A percentile compares a stretch with the other conserved stretches of the same genome.
These are phyloP conservation scores for Magnaporthiopsis poae DNA, from an alignment of 2,329 filamentous ascomycete genomes.

Conservation along the genomic window DNA sequence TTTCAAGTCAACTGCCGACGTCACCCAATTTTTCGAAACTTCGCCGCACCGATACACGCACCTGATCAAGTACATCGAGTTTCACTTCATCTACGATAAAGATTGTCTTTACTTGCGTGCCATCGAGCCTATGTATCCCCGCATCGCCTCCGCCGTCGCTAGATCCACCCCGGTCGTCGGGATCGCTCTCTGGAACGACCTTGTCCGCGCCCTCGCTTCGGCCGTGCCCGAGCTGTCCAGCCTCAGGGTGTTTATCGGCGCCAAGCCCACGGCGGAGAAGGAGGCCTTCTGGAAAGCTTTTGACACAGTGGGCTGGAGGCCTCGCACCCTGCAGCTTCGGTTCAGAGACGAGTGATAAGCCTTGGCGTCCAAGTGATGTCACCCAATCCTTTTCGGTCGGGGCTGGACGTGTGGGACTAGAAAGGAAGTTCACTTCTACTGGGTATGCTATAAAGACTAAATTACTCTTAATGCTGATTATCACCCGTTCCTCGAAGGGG, in stretches of 20 bases:
- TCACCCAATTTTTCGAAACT: neutral
- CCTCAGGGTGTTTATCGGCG: conserved; percentile 1
- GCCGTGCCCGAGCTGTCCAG: conserved; percentile 1
- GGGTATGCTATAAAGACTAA: neutral
- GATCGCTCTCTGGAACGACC: conserved; percentile 5
- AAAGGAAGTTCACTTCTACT: neutral
- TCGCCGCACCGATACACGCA: conserved; percentile 2
- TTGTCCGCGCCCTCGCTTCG: conserved; percentile 1
- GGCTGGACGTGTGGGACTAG: neutral
- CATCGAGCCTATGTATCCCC: conserved; percentile 1
- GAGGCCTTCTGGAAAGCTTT: neutral
- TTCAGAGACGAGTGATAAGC: neutral
- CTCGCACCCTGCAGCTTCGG: neutral
- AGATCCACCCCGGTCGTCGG: neutral
- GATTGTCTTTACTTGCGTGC: conserved; percentile 2
- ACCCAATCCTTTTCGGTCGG: neutral
- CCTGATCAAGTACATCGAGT: neutral
- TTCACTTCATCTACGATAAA: conserved; percentile 7
- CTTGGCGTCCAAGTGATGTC: neutral
- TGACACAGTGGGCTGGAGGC: conserved; percentile 4
- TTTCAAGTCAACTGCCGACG: conserved; percentile 5
- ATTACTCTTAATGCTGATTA: neutral
- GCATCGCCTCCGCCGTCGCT: neutral
- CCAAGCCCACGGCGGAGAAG: neutral
- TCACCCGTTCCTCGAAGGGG: too few species aligned